phyloP scores from a whole-genome alignment of 2,329 filamentous ascomycete species.

The Cladosporium sp. region DNA sequence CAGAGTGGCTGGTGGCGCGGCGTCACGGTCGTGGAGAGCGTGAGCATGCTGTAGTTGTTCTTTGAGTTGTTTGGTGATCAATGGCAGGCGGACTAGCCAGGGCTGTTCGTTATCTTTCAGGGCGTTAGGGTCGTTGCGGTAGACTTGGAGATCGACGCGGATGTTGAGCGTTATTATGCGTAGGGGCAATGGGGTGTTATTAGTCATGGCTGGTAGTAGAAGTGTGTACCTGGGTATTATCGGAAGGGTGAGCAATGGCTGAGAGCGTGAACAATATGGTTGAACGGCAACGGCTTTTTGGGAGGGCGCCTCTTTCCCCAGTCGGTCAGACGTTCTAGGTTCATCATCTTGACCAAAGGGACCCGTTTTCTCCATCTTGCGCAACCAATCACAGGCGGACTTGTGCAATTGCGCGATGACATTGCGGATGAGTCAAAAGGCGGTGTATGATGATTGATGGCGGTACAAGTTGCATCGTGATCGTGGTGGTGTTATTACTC shows the following conservation, averaged over 20 bases:
- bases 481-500: not conserved
- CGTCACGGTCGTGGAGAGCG: not conserved
- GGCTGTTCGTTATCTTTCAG: conserved; percentile 24
- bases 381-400: not conserved
- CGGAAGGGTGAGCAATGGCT: not conserved
- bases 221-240: not conserved
- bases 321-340: not conserved
- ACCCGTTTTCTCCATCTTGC: not conserved
- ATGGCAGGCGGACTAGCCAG: conserved; percentile 23
- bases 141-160: not conserved
- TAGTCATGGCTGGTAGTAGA: not conserved
- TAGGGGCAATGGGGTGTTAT: not conserved
- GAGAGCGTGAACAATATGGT: not conserved
- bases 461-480: not conserved
- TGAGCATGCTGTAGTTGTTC: conserved; percentile 16
- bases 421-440: not conserved
- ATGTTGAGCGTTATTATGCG: not conserved
- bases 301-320: not conserved
- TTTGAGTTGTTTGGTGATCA: conserved; percentile 25
- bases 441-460: not conserved
- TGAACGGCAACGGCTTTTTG: not conserved
- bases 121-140: not conserved
- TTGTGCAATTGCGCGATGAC: not conserved
- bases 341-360: not conserved
- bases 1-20: conserved; percentile 42